Evolutionary conservation across 129 eudicot genomes (phyloP).

Genomic region (Flaveria sonorensis): DNA sequence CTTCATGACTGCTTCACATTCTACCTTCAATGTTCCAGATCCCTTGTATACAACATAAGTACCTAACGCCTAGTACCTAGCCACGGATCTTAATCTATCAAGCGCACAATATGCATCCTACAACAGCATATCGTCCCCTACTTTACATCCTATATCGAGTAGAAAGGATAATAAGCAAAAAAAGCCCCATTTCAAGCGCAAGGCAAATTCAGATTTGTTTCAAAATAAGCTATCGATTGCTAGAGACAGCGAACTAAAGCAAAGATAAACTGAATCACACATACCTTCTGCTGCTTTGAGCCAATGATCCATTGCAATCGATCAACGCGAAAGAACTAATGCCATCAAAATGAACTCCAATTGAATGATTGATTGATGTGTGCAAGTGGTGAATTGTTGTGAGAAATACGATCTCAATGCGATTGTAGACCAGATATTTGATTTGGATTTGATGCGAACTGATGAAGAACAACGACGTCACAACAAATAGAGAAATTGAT

Average conservation of each 20-base stretch:
- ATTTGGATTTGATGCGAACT: conserved; percentile 33
- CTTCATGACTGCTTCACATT: conserved; percentile 14
- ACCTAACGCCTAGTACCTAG: conserved; percentile 23
- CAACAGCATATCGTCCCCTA: not conserved
- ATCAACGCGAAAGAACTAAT: conserved; percentile 15
- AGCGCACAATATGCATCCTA: conserved; percentile 9
- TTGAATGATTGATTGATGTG: conserved; percentile 18
- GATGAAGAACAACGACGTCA: conserved; percentile 41
- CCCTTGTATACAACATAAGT: conserved; percentile 5
- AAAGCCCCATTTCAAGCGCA: conserved; percentile 2
- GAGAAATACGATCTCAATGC: conserved; percentile 13
- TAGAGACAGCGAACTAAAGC: not conserved
- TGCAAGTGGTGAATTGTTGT: not conserved
- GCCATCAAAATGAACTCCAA: conserved; percentile 29
- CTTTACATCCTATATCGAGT: conserved; percentile 7
- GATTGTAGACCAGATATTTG: conserved; percentile 5
- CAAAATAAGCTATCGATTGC: conserved; percentile 11
- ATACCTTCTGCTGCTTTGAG: conserved; percentile 95
- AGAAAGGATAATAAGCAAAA: not conserved
- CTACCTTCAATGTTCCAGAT: conserved; percentile 33
- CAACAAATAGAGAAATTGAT: conserved; percentile 36
- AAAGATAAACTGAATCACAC: conserved; percentile 4
- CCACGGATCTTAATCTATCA: conserved; percentile 2
- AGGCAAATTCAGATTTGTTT: not conserved
- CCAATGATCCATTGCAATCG: conserved; percentile 73